Evolutionary conservation across 1,284 basidiomycete genomes (phyloP).

Genomic region (Ustilago loliicola): DNA sequence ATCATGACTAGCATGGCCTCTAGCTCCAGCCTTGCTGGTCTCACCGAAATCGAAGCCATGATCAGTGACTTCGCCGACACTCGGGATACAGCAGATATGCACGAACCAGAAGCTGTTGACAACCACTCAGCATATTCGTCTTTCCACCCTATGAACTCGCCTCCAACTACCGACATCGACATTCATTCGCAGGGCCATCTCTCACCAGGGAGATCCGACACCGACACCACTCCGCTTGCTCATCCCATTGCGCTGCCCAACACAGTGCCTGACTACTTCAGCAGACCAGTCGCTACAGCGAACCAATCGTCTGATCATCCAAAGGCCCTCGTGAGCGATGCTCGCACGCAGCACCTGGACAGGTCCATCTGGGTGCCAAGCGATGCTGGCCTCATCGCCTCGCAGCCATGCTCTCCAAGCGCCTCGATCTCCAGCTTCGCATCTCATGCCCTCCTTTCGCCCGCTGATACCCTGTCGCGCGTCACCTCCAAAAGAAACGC

Average conservation of each 20-base stretch:
- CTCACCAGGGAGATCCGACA: slow-evolving; percentile 23
- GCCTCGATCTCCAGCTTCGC: slow-evolving; percentile 41
- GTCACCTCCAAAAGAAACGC: slow-evolving; percentile 8
- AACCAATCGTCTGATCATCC: not conserved
- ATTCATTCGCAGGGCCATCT: slow-evolving; percentile 23
- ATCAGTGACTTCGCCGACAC: slow-evolving; percentile 20
- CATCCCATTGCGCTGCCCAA: slow-evolving; percentile 13
- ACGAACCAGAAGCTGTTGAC: not conserved
- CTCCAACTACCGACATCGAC: slow-evolving; percentile 52
- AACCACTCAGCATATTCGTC: not conserved
- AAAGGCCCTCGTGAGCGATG: not conserved
- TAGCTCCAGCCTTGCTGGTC: slow-evolving; percentile 38
- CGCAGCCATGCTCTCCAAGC: slow-evolving; percentile 48
- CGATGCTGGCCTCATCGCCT: slow-evolving; percentile 38
- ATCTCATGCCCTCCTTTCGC: slow-evolving; percentile 30
- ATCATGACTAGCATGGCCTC: slow-evolving; percentile 54
- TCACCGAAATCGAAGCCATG: slow-evolving; percentile 40
- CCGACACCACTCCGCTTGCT: slow-evolving; percentile 36
- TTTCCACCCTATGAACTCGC: slow-evolving; percentile 40
- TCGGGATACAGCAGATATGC: not conserved
- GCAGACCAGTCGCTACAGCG: slow-evolving; percentile 2
- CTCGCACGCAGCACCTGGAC: not conserved
- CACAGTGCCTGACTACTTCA: slow-evolving; percentile 34
- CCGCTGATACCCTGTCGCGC: slow-evolving; percentile 1
- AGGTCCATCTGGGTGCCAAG: slow-evolving; percentile 35